Evolutionary conservation across 805 yeast genomes (phyloP), one percentile per base, ranked within the genome.

Genomic region (Saccharomycopsis fibuligera): DNA sequence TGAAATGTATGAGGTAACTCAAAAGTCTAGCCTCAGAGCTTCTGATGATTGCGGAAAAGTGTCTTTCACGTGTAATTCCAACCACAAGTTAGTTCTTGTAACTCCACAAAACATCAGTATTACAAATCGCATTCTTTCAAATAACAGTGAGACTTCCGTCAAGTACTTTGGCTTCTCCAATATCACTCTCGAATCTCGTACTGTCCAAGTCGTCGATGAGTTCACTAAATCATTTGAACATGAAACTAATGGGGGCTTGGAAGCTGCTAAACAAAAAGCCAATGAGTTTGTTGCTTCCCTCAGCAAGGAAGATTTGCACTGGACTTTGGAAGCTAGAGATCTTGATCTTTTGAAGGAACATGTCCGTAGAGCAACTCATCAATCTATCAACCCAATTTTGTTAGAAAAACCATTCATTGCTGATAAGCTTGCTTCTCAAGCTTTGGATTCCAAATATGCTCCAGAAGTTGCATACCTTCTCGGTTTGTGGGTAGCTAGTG

Each of bases 401-500:
- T 38, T 44, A 21, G 72, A 72, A 45, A 60, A 62, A 41, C 66
- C 65, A n/a, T 53, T 55, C 21, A 56, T 72, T 16, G 60, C 61
- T 29, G 48, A 58, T 23, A 53, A 46, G 30, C 49, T 72, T n/a
- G 62, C 54, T 35, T 44, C 43, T 5, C 23, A 37, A 2, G 64
- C 61, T 37, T 54, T 40, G 36, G 53, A 49, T n/a, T 41, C 49
- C 5, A 31, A 55, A n/a, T 48, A 41, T 17, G 58, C 64, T 35
- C 54, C 62, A 5, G 51, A 62, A 38, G 54, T 66, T 55, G 69
- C 73, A 45, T 71, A 70, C 61, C 54, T 70, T 39, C 49, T 68
- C 24, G 76, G 77, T 53, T 50, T 62, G 9, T 71, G 72, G 74
- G 57, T 62, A 48, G 75, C 70, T 45, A 57, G 58, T 54, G 72